Evolutionary conservation across 495 filamentous ascomycete genomes (phyloP), one percentile per base, ranked within the genome.

Genomic region (Pyronema domesticum): DNA sequence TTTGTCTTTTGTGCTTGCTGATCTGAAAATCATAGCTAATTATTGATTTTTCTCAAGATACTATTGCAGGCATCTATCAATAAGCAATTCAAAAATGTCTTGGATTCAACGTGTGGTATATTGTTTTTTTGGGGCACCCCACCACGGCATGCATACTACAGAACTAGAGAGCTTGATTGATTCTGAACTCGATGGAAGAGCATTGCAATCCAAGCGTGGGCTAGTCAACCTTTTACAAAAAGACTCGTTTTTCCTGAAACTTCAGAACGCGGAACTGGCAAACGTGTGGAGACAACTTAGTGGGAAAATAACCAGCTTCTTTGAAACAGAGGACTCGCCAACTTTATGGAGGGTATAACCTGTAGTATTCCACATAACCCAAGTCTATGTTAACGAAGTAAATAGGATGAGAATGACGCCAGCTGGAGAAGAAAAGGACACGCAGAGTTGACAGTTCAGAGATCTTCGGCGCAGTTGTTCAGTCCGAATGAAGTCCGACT

Each of bases 121-220:
- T 13, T 65, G n/a, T 14, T 63, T 66, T 37, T 60, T 66, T 18
- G 64, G 64, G 7, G 51, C 60, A 3, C 64, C 64, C 6, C 62
- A 66, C 43, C 17, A 50, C 7, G 64, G 64, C 4, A 36, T 65
- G 7, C 17, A 58, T 4, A 55, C 40, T 3, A 34, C 37, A 5
- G 51, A 55, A 36, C 42, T 66, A 8, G 44, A 58, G 17, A 35
- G 17, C 7, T 34, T 65, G 15, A 51, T 58, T 17, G 23, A 54
- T 4, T 37, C 37, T 30, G 40, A 53, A n/a, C 50, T 54, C 7
- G 9, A 6, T 40, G 17, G 19, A 6, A 8, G 40, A 11, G n/a
- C 7, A n/a, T 15, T 6, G 13, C 19, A 17, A 36, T 18, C 9
- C 9, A 10, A 15, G 15, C 7, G 9, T 23, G 34, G 43, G 18